phyloP scores from a whole-genome alignment of 495 filamentous ascomycete species.

The Extremus antarcticus region DNA sequence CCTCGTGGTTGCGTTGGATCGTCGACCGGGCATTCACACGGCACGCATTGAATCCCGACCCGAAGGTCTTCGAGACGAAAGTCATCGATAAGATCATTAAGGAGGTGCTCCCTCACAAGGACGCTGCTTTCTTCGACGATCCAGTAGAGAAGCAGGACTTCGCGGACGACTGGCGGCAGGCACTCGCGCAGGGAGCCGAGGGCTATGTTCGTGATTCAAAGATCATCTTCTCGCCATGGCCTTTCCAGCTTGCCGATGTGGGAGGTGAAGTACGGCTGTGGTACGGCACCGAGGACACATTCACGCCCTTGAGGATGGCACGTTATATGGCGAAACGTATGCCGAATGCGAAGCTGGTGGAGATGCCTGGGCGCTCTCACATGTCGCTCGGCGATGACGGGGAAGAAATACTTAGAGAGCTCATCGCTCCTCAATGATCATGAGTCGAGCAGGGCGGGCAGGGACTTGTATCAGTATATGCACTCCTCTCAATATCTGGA shows the following conservation, averaged over 20 bases:
- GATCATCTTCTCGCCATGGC: constrained; percentile 28
- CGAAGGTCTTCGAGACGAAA: not conserved
- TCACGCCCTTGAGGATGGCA: constrained; percentile 22
- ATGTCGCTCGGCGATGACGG: no score
- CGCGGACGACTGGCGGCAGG: constrained; percentile 17
- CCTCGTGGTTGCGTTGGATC: not conserved
- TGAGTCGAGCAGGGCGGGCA: no score
- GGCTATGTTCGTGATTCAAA: constrained; percentile 23
- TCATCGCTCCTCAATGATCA: no score
- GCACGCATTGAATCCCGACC: constrained; percentile 2
- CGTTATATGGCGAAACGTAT: constrained; percentile 8
- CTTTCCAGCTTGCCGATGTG: constrained; percentile 30
- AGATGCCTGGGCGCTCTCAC: not conserved
- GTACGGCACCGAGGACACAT: constrained; percentile 29
- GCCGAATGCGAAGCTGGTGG: constrained; percentile 1
- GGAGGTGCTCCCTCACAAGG: not conserved
- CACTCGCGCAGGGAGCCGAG: constrained; percentile 25
- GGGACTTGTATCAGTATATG: no score
- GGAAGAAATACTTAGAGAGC: no score
- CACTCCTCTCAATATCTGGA: no score
- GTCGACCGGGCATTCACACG: not conserved
- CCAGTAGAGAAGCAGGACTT: constrained; percentile 9
- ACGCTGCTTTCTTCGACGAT: constrained; percentile 2
- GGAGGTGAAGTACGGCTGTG: constrained; percentile 27
- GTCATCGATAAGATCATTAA: not conserved